phyloP scores from a whole-genome alignment of 371 early-diverging fungal species.

The Cokeromyces recurvatus region DNA sequence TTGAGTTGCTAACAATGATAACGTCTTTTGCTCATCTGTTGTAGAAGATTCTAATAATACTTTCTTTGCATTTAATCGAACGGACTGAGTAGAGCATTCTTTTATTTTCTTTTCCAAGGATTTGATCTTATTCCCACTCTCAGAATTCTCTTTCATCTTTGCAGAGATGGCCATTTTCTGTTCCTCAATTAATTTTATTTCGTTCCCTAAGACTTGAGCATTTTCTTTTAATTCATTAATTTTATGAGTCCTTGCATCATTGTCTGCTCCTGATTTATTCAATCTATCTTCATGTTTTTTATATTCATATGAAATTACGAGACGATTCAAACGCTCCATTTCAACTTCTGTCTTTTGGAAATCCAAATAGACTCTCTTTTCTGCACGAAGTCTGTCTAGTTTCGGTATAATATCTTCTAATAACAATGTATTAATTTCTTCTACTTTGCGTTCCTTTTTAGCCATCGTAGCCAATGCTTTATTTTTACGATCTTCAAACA shows the following conservation, averaged over 20 bases:
- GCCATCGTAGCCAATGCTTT: slow-evolving; percentile 92
- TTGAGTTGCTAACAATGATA: slow-evolving; percentile 26
- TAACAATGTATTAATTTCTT: slow-evolving; percentile 82
- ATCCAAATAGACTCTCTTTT: slow-evolving; percentile 89
- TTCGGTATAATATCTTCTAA: slow-evolving; percentile 93
- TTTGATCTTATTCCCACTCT: slow-evolving; percentile 60
- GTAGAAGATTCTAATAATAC: slow-evolving; percentile 71
- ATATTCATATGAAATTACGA: slow-evolving; percentile 85
- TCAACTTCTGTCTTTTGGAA: slow-evolving; percentile 90
- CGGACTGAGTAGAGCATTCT: slow-evolving; percentile 71
- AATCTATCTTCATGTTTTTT: slow-evolving; percentile 48
- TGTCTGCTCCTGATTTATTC: slow-evolving; percentile 36
- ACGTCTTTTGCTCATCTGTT: slow-evolving; percentile 66
- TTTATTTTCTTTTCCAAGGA: slow-evolving; percentile 67
- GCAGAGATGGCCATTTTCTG: slow-evolving; percentile 39
- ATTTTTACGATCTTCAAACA: slow-evolving; percentile 97
- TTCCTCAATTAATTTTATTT: slow-evolving; percentile 43
- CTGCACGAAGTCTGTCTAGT: slow-evolving; percentile 83
- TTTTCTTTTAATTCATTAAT: slow-evolving; percentile 24
- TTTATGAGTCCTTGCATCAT: slow-evolving; percentile 23
- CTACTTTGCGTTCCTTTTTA: slow-evolving; percentile 95
- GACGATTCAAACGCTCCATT: slow-evolving; percentile 73
- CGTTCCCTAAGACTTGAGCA: slow-evolving; percentile 33
- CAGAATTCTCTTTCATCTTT: slow-evolving; percentile 23
- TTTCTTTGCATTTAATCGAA: slow-evolving; percentile 73